phyloP scores from a whole-genome alignment of 306 rosid species.

The Purshia tridentata region DNA sequence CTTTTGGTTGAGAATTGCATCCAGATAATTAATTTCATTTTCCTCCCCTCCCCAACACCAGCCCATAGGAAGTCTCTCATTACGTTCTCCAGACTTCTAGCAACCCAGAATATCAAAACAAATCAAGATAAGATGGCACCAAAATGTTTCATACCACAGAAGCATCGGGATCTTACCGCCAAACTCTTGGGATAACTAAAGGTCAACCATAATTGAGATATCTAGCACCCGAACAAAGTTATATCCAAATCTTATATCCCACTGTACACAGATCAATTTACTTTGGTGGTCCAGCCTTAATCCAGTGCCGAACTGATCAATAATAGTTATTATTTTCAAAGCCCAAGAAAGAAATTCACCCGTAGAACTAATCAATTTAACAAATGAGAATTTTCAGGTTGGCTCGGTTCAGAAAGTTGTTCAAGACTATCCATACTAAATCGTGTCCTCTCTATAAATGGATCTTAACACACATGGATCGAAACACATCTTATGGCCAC shows the following conservation, averaged over 20 bases:
- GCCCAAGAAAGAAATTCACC: conserved; percentile 24
- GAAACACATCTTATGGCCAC: not conserved
- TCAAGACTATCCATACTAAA: not conserved
- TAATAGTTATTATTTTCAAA: conserved; percentile 21
- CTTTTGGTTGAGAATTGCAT: too few species aligned
- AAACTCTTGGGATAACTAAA: conserved; percentile 23
- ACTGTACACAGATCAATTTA: not conserved
- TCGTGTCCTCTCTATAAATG: not conserved
- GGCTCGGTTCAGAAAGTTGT: not conserved
- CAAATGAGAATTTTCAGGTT: conserved; percentile 4
- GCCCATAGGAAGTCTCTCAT: too few species aligned
- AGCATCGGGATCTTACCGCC: conserved; percentile 24
- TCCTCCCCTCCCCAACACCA: too few species aligned
- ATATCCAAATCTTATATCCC: conserved; percentile 1
- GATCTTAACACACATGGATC: too few species aligned
- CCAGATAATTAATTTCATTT: too few species aligned
- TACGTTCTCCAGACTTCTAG: too few species aligned
- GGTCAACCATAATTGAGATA: conserved; percentile 23
- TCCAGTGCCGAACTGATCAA: conserved; percentile 5
- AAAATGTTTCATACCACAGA: conserved; percentile 24
- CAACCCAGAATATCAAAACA: not conserved
- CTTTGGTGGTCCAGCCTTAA: conserved; percentile 11
- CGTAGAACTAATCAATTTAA: conserved; percentile 22
- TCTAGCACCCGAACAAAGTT: conserved; percentile 26
- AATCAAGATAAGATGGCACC: conserved; percentile 18